These are phyloP conservation scores for Gossypium stocksii DNA, from an alignment of 345 rosid genomes.

Conservation along the genomic window DNA sequence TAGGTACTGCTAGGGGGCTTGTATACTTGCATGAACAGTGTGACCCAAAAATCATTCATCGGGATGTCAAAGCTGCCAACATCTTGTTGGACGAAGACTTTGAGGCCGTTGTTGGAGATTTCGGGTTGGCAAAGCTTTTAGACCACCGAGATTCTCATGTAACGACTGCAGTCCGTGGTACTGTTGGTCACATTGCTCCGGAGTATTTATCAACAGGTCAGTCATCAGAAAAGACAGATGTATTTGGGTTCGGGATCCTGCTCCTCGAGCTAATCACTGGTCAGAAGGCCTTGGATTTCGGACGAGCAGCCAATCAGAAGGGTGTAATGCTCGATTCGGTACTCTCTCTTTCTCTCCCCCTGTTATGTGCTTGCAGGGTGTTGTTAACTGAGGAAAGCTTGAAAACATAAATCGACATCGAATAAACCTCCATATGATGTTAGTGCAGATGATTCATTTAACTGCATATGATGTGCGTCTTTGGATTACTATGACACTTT, in stretches of 20 bases:
- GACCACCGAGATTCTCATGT: slow-evolving; percentile 94
- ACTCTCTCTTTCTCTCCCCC: slow-evolving; percentile 17
- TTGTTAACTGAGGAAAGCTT: not conserved
- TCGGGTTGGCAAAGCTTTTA: slow-evolving; percentile 91
- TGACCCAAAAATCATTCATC: slow-evolving; percentile 7
- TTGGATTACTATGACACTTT: not conserved
- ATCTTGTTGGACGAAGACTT: slow-evolving; percentile 24
- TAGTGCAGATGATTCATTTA: no score
- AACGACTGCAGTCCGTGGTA: slow-evolving; percentile 93
- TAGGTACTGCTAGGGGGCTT: slow-evolving; percentile 87
- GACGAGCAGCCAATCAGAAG: slow-evolving; percentile 79
- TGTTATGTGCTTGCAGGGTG: not conserved
- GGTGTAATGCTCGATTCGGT: slow-evolving; percentile 98
- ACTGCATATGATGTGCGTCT: not conserved
- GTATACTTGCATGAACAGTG: slow-evolving; percentile 67
- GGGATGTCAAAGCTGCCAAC: slow-evolving; percentile 4
- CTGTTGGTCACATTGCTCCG: slow-evolving; percentile 66
- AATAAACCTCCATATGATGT: not conserved
- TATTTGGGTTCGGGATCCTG: slow-evolving; percentile 83
- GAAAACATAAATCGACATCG: not conserved
- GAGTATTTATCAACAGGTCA: slow-evolving; percentile 9
- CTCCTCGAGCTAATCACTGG: slow-evolving; percentile 93
- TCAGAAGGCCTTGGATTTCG: slow-evolving; percentile 84
- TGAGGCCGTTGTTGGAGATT: slow-evolving; percentile 98
- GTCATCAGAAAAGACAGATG: slow-evolving; percentile 4